These are phyloP conservation scores for Deinandra increscens DNA, from an alignment of 129 eudicot genomes.

Conservation along the genomic window DNA sequence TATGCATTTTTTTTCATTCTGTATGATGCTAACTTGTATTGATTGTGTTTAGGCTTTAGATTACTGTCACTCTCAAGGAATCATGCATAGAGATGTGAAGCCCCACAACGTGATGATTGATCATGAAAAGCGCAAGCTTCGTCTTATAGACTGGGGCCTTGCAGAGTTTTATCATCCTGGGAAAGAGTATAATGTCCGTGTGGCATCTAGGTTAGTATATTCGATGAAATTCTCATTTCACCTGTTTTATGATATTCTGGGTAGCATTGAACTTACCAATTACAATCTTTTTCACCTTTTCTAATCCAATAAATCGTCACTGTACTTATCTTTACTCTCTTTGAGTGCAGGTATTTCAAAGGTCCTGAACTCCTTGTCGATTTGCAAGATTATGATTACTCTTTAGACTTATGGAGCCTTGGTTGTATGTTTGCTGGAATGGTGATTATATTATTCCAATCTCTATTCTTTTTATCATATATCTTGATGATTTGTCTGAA, in stretches of 20 bases:
- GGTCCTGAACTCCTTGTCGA: constrained; percentile 91
- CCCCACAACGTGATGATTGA: constrained; percentile 96
- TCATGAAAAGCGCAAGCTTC: constrained; percentile 89
- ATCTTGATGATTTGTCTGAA: not conserved
- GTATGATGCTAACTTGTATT: not conserved
- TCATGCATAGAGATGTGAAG: constrained; percentile 93
- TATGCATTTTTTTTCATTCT: not conserved
- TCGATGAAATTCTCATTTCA: not conserved
- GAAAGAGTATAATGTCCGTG: constrained; percentile 88
- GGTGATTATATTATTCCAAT: constrained; percentile 40
- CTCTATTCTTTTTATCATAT: not conserved
- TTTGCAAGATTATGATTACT: constrained; percentile 84
- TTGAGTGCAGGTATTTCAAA: constrained; percentile 66
- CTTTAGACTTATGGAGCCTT: constrained; percentile 89
- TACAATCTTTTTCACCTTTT: not conserved
- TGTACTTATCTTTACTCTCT: not conserved
- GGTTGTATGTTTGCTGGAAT: constrained; percentile 96
- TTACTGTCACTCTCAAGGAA: constrained; percentile 90
- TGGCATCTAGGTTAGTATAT: constrained; percentile 73
- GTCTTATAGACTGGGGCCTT: constrained; percentile 91
- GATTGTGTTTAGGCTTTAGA: constrained; percentile 66
- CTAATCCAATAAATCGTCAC: not conserved
- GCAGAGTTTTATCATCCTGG: constrained; percentile 94
- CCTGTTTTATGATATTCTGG: not conserved
- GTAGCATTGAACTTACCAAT: not conserved